Percentiles rank a stretch among this genome's conserved stretches.
phyloP scores from a whole-genome alignment of 2,329 filamentous ascomycete genomes.

The Calonectria henricotiae region DNA sequence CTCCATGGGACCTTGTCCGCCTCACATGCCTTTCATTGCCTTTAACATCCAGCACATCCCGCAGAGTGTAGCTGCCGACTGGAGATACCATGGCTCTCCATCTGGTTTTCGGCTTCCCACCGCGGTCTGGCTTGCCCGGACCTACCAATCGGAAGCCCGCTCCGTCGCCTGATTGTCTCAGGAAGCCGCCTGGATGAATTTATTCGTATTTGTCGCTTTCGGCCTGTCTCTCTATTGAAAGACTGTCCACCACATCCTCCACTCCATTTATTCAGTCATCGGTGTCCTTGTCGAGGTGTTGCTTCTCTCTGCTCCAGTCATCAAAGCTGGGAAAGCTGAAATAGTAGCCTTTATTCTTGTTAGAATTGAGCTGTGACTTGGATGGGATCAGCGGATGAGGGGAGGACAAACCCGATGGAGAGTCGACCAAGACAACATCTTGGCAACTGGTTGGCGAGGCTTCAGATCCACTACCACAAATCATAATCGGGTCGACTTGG shows the following conservation, averaged over 20 bases:
- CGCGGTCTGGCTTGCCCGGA: conserved; percentile 38
- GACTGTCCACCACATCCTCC: conserved; percentile 33
- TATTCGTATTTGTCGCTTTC: conserved; percentile 32
- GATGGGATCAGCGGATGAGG: not conserved
- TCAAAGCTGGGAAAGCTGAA: conserved; percentile 84
- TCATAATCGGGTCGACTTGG: conserved; percentile 47
- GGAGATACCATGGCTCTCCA: conserved; percentile 16
- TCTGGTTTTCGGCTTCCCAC: conserved; percentile 39
- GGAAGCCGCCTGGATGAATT: conserved; percentile 34
- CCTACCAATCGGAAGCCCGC: conserved; percentile 29
- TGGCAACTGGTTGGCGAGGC: conserved; percentile 47
- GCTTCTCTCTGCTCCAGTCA: conserved; percentile 70
- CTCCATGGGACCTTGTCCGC: conserved; percentile 38
- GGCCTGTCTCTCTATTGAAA: conserved; percentile 41
- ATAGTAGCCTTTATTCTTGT: conserved; percentile 66
- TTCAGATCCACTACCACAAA: conserved; percentile 46
- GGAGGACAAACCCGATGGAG: conserved; percentile 50
- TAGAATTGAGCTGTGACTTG: conserved; percentile 56
- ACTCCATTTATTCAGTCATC: conserved; percentile 47
- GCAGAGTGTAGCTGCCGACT: conserved; percentile 34
- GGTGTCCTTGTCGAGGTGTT: conserved; percentile 48
- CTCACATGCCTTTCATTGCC: conserved; percentile 39
- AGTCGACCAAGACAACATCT: conserved; percentile 49
- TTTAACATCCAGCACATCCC: conserved; percentile 10
- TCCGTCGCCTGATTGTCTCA: conserved; percentile 33